These are phyloP conservation scores for Emergomyces orientalis DNA, from an alignment of 2,329 filamentous ascomycete species.

Conservation along the genomic window DNA sequence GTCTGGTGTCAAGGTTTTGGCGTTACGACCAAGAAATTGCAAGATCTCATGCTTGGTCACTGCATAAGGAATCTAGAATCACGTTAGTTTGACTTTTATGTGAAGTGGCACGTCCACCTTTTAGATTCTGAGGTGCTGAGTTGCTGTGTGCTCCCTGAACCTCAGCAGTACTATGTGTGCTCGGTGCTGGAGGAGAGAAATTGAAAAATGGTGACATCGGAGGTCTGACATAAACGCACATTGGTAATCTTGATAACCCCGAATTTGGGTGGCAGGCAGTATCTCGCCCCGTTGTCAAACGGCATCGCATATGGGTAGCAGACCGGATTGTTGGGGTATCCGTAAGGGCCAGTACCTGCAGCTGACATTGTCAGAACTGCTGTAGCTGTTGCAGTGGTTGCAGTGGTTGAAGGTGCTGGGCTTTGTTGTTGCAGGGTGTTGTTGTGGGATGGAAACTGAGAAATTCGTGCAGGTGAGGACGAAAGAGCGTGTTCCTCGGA, in stretches of 20 bases:
- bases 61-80: conserved; percentile 41
- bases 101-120: neutral
- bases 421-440: neutral
- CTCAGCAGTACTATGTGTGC: neutral
- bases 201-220: neutral
- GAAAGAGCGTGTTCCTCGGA: conserved; percentile 1
- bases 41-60: conserved; percentile 42
- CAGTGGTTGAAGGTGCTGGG: neutral
- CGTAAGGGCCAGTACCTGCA: neutral
- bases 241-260: conserved; percentile 32
- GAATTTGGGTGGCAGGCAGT: conserved; percentile 16
- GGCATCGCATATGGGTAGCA: conserved; percentile 21
- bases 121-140: neutral
- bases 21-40: conserved; percentile 39
- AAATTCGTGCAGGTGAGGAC: conserved; percentile 5
- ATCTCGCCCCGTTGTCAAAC: conserved; percentile 21
- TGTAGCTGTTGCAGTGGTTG: too few species aligned
- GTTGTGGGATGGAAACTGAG: conserved; percentile 4
- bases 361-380: neutral
- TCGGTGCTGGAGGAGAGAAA: neutral
- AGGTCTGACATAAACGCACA: conserved; percentile 20
- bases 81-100: conserved; percentile 9
- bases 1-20: conserved; percentile 29
- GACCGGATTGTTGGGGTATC: conserved; percentile 11
- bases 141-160: neutral